These are phyloP conservation scores for Acer saccharum DNA, from an alignment of 345 rosid species.

Conservation along the genomic window DNA sequence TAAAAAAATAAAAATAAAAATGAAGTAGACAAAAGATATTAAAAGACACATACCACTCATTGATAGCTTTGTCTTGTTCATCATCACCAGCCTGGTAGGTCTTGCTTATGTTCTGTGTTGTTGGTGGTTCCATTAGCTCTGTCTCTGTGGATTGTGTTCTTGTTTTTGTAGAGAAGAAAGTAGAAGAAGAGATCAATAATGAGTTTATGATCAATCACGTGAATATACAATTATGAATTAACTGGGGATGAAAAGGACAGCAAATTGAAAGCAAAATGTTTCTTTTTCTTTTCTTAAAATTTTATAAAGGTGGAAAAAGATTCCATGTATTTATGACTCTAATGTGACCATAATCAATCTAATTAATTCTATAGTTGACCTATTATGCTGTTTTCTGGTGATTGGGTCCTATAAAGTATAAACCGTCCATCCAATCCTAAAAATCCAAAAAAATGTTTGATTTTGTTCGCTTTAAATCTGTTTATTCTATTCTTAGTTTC, in stretches of 20 bases:
- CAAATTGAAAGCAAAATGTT: background rate
- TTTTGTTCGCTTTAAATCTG: no score
- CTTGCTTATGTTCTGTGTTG: constrained; percentile 35
- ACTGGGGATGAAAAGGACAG: background rate
- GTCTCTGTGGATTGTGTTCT: background rate
- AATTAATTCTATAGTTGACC: background rate
- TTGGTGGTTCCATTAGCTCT: constrained; percentile 45
- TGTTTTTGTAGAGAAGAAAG: background rate
- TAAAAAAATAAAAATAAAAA: no score
- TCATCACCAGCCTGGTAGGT: constrained; percentile 36
- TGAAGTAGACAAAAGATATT: background rate
- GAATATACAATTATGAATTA: background rate
- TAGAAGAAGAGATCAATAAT: background rate
- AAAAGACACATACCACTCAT: constrained; percentile 34
- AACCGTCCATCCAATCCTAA: no score
- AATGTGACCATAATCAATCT: background rate
- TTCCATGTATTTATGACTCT: background rate
- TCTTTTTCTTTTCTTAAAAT: background rate
- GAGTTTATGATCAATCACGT: constrained; percentile 3
- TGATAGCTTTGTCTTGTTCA: constrained; percentile 34
- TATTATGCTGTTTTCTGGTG: background rate
- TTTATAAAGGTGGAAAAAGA: background rate
- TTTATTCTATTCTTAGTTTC: no score
- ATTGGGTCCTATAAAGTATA: no score
- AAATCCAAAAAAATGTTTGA: no score